Evolutionary conservation across 2,329 filamentous ascomycete species (phyloP).

Genomic region (Sarocladium brachiariae): DNA sequence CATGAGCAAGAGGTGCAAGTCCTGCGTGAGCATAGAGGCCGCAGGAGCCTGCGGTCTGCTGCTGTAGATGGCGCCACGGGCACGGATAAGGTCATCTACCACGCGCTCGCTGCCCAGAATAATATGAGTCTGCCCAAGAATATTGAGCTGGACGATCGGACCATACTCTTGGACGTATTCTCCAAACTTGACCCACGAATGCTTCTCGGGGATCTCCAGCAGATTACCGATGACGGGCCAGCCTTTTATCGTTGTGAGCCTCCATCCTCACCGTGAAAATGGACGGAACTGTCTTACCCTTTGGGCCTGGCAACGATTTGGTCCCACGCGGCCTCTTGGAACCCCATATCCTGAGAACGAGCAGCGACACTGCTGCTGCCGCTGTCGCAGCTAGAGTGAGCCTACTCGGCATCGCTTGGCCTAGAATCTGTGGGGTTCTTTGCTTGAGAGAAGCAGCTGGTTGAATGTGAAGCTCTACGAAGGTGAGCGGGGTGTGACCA

Average conservation of each 20-base stretch:
- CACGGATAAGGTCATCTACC: conserved; percentile 6
- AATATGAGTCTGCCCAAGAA: conserved; percentile 10
- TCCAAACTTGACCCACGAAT: conserved; percentile 4
- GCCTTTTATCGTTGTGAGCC: neutral
- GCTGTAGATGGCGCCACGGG: conserved; percentile 3
- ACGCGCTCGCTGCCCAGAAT: conserved; percentile 3
- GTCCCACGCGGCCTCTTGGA: neutral
- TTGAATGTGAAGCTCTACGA: too few species aligned
- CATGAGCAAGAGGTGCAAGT: conserved; percentile 2
- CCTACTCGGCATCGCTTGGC: neutral
- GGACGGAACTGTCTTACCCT: neutral
- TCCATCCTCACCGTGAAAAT: neutral
- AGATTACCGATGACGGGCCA: neutral
- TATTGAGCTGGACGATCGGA: conserved; percentile 9
- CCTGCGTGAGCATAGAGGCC: neutral
- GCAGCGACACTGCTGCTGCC: neutral
- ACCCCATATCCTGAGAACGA: neutral
- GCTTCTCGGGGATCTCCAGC: neutral
- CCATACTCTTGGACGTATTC: conserved; percentile 7
- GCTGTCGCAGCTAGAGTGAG: neutral
- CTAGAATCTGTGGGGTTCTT: neutral
- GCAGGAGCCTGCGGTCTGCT: conserved; percentile 6
- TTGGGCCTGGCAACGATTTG: conserved; percentile 2
- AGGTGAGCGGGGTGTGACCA: too few species aligned
- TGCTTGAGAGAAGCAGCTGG: too few species aligned